Conservation (phyloP, 2,329 filamentous ascomycete species). For the Passalora sequoiae region DNA sequence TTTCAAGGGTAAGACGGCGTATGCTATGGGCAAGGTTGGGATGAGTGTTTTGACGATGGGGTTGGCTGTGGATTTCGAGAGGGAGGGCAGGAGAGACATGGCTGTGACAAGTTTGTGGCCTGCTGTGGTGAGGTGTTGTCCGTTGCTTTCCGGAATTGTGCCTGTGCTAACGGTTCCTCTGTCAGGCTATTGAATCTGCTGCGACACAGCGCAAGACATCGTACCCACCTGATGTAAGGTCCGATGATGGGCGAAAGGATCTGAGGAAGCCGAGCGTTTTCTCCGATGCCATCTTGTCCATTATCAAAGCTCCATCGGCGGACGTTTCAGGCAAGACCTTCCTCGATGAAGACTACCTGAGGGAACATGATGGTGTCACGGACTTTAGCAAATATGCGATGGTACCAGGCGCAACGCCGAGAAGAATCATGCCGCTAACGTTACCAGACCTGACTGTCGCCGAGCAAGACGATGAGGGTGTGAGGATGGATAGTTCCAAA, state of each 20-base stretch:
- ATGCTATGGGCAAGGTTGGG: conserved; percentile 55
- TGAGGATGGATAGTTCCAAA: conserved; percentile 59
- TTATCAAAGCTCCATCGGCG: conserved; percentile 56
- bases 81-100: conserved; percentile 62
- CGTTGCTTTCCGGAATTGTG: background rate
- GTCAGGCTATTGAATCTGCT: conserved; percentile 64
- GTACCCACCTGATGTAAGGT: conserved; percentile 17
- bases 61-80: conserved; percentile 71
- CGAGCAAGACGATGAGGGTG: conserved; percentile 77
- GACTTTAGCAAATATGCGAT: conserved; percentile 70
- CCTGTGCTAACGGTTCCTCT: background rate
- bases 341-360: conserved; percentile 76
- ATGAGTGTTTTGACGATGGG: conserved; percentile 81
- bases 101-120: conserved; percentile 80
- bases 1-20: conserved; percentile 79
- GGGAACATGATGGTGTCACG: conserved; percentile 55
- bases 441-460: conserved; percentile 66
- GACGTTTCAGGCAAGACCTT: conserved; percentile 66
- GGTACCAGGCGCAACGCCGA: conserved; percentile 57
- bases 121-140: conserved; percentile 55
- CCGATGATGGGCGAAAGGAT: conserved; percentile 19
- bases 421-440: conserved; percentile 70
- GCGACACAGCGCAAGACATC: conserved; percentile 57
- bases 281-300: conserved; percentile 70
- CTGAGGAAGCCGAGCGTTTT: conserved; percentile 57